Conservation (phyloP, 2,329 filamentous ascomycete species). For the Colletotrichum lupini region DNA sequence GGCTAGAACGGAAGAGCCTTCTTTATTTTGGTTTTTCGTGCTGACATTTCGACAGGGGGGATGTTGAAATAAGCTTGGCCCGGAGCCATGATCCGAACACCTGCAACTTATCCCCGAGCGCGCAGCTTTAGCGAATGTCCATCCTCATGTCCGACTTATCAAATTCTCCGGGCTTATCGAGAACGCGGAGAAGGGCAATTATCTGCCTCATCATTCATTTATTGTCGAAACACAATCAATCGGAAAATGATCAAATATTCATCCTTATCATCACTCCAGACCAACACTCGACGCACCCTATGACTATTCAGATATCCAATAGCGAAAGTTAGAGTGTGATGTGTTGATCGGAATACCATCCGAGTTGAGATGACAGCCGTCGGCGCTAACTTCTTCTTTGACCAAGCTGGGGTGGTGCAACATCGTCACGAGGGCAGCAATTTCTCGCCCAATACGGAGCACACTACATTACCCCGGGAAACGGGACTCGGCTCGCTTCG, state of each 20-base stretch:
- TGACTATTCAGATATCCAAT: too few species aligned
- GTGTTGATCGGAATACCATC: background rate
- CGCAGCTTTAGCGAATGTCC: background rate
- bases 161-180: background rate
- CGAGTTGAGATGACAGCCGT: background rate
- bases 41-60: background rate
- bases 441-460: background rate
- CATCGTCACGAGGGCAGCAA: background rate
- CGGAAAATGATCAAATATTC: background rate
- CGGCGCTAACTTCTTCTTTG: background rate
- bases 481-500: background rate
- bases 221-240: background rate
- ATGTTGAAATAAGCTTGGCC: conserved; percentile 4
- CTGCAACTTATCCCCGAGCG: background rate
- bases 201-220: background rate
- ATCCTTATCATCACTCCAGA: too few species aligned
- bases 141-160: background rate
- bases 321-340: background rate
- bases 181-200: background rate
- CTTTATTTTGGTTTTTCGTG: background rate
- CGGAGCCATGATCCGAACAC: background rate
- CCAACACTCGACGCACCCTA: too few species aligned
- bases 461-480: background rate
- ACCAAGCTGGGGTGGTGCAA: background rate
- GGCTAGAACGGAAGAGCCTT: background rate